These are phyloP conservation scores for Magnolia sinica DNA, from an alignment of 164 flowering plant species.

Conservation along the genomic window DNA sequence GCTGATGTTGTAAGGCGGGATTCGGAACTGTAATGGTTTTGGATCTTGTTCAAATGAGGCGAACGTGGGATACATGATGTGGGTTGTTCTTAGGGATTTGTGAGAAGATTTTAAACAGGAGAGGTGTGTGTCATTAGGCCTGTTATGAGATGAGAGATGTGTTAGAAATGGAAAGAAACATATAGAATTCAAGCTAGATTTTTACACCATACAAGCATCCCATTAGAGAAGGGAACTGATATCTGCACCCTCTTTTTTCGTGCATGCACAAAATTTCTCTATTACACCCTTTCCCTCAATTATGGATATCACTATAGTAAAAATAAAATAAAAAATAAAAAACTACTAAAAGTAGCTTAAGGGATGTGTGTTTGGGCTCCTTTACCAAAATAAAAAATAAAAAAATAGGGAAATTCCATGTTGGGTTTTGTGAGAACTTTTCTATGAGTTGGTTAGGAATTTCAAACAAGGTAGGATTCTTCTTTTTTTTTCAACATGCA, in stretches of 20 bases:
- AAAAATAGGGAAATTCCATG: neutral
- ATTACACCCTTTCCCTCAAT: too few relatives aligned
- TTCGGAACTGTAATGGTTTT: neutral
- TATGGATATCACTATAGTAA: neutral
- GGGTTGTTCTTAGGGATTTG: neutral
- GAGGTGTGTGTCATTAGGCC: neutral
- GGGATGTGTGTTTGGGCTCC: too few relatives aligned
- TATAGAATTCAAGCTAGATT: neutral
- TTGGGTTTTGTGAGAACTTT: neutral
- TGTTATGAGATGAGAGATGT: neutral
- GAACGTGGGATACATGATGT: neutral
- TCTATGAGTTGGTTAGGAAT: neutral
- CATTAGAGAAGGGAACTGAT: neutral
- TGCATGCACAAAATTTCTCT: neutral
- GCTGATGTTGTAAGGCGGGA: conserved; percentile 1
- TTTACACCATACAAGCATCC: neutral
- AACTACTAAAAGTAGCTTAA: neutral
- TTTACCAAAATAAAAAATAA: neutral
- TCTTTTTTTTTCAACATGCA: neutral
- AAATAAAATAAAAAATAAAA: neutral
- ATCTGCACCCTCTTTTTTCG: neutral
- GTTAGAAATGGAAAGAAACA: neutral
- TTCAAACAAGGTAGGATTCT: neutral
- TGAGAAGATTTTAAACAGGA: neutral
- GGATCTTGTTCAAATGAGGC: neutral